Base-by-base conservation (phyloP, 108 stramenopile genomes). In the Bacterosira constricta region DNA sequence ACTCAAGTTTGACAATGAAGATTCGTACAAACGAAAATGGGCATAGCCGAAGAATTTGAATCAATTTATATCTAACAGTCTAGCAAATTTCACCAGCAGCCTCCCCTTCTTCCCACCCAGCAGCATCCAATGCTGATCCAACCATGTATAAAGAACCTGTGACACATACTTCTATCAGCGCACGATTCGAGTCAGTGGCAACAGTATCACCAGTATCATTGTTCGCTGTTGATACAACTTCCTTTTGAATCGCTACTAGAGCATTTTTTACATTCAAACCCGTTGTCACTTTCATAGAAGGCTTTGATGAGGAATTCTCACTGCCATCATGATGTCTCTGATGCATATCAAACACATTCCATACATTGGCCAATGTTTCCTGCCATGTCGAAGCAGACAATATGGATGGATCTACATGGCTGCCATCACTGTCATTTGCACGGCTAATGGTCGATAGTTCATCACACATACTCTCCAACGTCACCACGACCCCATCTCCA, bases 131-230 rank as follows among this genome's bases (percentile, higher is more conserved):
- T 13, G 77, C 85, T 18, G 81, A 82, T 18, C 92, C 92, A 36
- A 90, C 92, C 23, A 94, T 68, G 57, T 94, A 94, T 36, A 94
- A 62, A 23, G 90, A 91, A 15, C 92, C 92, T 42, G 92, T 90
- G 44, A 89, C 82, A 13, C 86, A 82, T 9, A 93, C 81, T 59
- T 88, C 82, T 1, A 74, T 53, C 21, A 65, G 26, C 31, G 45
- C 25, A 17, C 35, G 21, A 20, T 38, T 34, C 1, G 12, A 32
- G 13, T 46, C 67, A 13, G 20, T 30, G 45, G 18, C 60, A 69
- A 71, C 66, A 34, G 9, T 47, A 12, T 26, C 31, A 9, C 21
- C 44, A 54, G 25, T 25, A 36, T 49, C 69, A 39, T 65, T 41
- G 15, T 47, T 6, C 7, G 62, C 59, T 4, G 54, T 35, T 20